Evolutionary conservation across 2,329 filamentous ascomycete genomes (phyloP), one percentile per base, ranked within the genome.

Genomic region (Cladosporium phlei): DNA sequence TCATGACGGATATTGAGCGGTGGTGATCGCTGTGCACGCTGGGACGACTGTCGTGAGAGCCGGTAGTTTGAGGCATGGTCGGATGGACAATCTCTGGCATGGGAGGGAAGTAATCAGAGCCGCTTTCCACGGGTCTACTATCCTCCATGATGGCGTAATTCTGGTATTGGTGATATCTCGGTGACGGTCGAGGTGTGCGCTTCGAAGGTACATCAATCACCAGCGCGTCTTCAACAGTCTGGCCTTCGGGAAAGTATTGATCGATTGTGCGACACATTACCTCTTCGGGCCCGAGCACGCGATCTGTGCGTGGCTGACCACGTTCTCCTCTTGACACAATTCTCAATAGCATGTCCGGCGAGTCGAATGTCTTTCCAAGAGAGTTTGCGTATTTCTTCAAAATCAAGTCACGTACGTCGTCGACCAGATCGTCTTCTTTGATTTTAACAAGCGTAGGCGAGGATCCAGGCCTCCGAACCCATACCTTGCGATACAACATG

Each of bases 361-460:
- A 78, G 69, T 98, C 93, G 66, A 90, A 96, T 43, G 79, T 86
- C 57, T 83, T 83, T 40, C 91, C 91, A 20, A 98, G 75, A 11
- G 89, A 94, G 68, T 98, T 97, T 58, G 83, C 82, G 66, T 97
- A 98, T 72, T 97, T 97, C 60, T 81, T 82, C 57, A 97, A 72
- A 48, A 97, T 93, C 74, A 88, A 81, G 57, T 96, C 93, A 58
- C 91, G 85, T 52, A 95, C 84, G 68, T 96, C 91, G 66, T 98
- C 93, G 48, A 97, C 90, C 58, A 97, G 71, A 62, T 95, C 89
- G 59, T 94, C 88, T 60, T 95, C 86, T 57, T 81, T 77, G 59
- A 95, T 86, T 51, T 85, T 82, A 46, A 98, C 85, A 59, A 93
- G 75, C 11, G 93, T 98, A 29, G 91, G 82, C 47, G 91, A 96